These are phyloP conservation scores for Diplocarpon mali DNA, from an alignment of 2,329 filamentous ascomycete species.

Conservation along the genomic window DNA sequence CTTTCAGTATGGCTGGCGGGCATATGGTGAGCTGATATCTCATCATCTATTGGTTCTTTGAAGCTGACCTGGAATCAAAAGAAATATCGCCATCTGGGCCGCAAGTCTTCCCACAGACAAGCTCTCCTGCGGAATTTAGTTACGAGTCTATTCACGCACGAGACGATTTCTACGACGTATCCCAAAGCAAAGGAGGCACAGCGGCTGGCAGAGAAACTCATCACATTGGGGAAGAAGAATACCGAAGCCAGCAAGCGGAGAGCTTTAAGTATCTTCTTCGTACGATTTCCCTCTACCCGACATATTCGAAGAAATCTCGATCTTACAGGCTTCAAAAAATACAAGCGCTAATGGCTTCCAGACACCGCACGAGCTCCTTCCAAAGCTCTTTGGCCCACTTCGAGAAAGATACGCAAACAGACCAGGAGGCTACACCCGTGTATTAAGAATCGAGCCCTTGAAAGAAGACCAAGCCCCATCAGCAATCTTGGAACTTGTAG, in stretches of 20 bases:
- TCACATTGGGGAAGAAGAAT: constrained; percentile 88
- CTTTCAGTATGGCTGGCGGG: constrained; percentile 1
- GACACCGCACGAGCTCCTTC: constrained; percentile 59
- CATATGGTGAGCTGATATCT: constrained; percentile 2
- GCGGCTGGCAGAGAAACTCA: constrained; percentile 82
- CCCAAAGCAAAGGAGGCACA: constrained; percentile 97
- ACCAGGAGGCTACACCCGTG: constrained; percentile 88
- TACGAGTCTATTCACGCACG: constrained; percentile 85
- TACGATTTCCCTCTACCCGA: constrained; percentile 36
- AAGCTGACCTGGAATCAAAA: background rate
- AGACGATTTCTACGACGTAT: constrained; percentile 91
- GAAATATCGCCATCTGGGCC: constrained; percentile 83
- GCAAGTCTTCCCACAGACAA: constrained; percentile 76
- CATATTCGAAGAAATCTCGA: background rate
- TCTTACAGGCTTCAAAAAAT: background rate
- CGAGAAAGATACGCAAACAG: constrained; percentile 66
- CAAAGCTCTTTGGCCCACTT: constrained; percentile 81
- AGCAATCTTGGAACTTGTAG: constrained; percentile 88
- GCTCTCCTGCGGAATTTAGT: constrained; percentile 92
- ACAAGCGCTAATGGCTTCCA: constrained; percentile 27
- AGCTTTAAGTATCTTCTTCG: constrained; percentile 76
- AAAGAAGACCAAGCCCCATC: constrained; percentile 79
- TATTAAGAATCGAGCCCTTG: constrained; percentile 81
- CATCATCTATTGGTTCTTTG: background rate
- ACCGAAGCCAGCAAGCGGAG: constrained; percentile 67